phyloP scores from a whole-genome alignment of 768 basidiomycete species.

The Nevesoporus exiguus region DNA sequence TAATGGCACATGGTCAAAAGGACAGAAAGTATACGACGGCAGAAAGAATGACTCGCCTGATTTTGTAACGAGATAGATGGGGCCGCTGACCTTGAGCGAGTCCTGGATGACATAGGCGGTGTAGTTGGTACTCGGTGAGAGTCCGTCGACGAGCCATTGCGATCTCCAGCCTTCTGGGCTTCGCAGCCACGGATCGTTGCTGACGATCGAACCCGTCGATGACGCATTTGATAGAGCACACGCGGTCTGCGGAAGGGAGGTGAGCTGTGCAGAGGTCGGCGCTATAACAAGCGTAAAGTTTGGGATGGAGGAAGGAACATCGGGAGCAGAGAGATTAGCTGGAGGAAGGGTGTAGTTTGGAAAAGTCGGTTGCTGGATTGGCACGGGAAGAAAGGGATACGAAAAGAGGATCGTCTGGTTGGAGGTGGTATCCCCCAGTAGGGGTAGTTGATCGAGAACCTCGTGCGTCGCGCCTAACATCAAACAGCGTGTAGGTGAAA shows the following conservation, averaged over 20 bases:
- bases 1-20: not conserved
- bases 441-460: constrained; percentile 40
- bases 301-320: constrained; percentile 39
- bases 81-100: constrained; percentile 56
- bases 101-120: constrained; percentile 66
- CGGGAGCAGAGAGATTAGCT: constrained; percentile 47
- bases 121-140: constrained; percentile 71
- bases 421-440: constrained; percentile 71
- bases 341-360: constrained; percentile 75
- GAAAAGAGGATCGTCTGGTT: constrained; percentile 76
- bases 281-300: constrained; percentile 57
- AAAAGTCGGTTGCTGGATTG: constrained; percentile 42
- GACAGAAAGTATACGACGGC: not conserved
- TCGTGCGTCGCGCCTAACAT: constrained; percentile 48
- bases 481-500: not conserved
- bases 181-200: constrained; percentile 54
- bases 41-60: constrained; percentile 44
- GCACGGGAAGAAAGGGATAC: constrained; percentile 41
- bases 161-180: constrained; percentile 58
- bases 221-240: constrained; percentile 50
- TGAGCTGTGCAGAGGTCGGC: constrained; percentile 43
- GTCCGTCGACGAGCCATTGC: constrained; percentile 62
- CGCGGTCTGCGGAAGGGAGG: constrained; percentile 50
- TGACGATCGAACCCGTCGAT: constrained; percentile 38
- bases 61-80: constrained; percentile 74